phyloP scores from a whole-genome alignment of 2,329 filamentous ascomycete species.

The Aspergillus sp. region DNA sequence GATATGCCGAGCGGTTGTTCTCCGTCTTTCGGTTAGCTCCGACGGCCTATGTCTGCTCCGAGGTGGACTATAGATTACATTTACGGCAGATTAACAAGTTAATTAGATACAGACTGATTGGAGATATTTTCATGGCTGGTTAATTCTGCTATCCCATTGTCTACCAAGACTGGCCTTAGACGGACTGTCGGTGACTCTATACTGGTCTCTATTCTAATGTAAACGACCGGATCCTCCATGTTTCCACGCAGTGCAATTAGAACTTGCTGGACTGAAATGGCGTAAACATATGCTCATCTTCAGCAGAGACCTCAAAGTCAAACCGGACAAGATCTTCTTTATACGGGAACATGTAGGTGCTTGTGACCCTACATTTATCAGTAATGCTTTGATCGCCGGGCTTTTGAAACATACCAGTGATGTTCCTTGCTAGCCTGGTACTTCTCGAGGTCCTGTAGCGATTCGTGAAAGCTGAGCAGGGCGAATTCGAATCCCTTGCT shows the following conservation, averaged over 20 bases:
- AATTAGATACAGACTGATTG: too few relatives aligned
- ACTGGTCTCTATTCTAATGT: too few relatives aligned
- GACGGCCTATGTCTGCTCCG: neutral
- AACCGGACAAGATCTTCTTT: conserved; percentile 8
- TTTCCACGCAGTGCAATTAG: too few relatives aligned
- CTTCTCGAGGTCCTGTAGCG: neutral
- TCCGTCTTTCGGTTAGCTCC: neutral
- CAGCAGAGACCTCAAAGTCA: conserved; percentile 5
- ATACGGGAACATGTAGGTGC: conserved; percentile 5
- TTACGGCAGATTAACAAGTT: too few relatives aligned
- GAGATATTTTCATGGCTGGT: too few relatives aligned
- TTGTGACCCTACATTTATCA: conserved; percentile 1
- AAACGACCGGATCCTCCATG: too few relatives aligned
- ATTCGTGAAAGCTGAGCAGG: conserved; percentile 5
- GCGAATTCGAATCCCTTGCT: conserved; percentile 7
- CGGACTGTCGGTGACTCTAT: too few relatives aligned
- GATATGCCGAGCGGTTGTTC: neutral
- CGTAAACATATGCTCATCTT: conserved; percentile 10
- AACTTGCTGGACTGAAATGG: neutral
- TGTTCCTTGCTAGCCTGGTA: conserved; percentile 9
- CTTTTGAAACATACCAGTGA: neutral
- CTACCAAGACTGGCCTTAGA: too few relatives aligned
- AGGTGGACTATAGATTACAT: too few relatives aligned
- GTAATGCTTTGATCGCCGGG: neutral
- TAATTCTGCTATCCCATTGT: too few relatives aligned